Conservation (phyloP, 1,284 basidiomycete species). For the Xerocomus amazonicus region DNA sequence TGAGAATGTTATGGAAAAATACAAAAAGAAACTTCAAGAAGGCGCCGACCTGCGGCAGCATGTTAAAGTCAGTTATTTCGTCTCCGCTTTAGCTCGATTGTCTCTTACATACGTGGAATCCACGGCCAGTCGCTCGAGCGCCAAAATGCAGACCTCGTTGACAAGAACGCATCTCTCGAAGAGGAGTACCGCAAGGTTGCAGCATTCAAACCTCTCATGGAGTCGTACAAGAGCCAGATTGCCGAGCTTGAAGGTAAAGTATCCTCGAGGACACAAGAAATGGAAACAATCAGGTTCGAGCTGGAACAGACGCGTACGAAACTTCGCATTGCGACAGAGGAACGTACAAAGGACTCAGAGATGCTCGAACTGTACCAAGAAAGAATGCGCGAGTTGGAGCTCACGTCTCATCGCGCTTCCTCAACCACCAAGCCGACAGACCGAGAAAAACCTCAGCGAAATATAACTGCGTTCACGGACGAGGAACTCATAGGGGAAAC, state of each 20-base stretch:
- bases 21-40: conserved; percentile 98
- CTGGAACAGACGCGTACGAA: conserved; percentile 71
- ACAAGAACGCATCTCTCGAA: conserved; percentile 87
- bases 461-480: conserved; percentile 38
- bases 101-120: conserved; percentile 1
- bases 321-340: conserved; percentile 65
- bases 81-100: conserved; percentile 1
- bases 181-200: conserved; percentile 87
- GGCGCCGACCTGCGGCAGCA: conserved; percentile 83
- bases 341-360: conserved; percentile 78
- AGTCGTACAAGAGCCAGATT: conserved; percentile 89
- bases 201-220: conserved; percentile 85
- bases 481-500: conserved; percentile 41
- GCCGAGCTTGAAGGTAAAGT: conserved; percentile 74
- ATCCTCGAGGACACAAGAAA: conserved; percentile 63
- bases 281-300: conserved; percentile 70
- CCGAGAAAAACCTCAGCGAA: conserved; percentile 21
- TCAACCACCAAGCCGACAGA: conserved; percentile 19
- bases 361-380: conserved; percentile 89
- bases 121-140: conserved; percentile 73
- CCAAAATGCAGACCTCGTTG: conserved; percentile 88
- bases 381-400: conserved; percentile 85
- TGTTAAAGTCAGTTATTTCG: conserved; percentile 69
- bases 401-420: conserved; percentile 49
- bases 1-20: conserved; percentile 98